Evolutionary conservation across 176 grass and related monocot genomes (phyloP), one percentile per base, ranked within the genome.

Genomic region (Hordeum marinum): DNA sequence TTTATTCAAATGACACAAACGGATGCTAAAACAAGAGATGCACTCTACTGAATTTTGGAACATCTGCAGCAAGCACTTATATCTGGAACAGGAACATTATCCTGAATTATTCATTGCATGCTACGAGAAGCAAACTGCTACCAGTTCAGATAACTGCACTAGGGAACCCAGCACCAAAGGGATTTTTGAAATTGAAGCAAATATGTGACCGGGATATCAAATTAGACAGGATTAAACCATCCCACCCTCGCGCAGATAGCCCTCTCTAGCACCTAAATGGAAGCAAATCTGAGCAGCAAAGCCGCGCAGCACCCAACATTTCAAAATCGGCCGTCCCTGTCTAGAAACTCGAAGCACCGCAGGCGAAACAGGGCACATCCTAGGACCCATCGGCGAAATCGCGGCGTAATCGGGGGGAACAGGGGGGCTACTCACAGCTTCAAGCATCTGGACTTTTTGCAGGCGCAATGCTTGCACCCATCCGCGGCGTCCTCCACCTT

Each of bases 381-480:
- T 41, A 6, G 63, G 8, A 52, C 54, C 24, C n/a, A 32, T 4
- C 72, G 82, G 34, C 57, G 73, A 57, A 90, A 79, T 58, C 27
- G 52, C 34, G 26, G 62, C 5, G 9, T 32, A 79, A 80, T 4
- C 18, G 7, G 26, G 36, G 57, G 32, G 8, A 52, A 24, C 80
- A 21, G 84, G 31, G n/a, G 42, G 68, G 0, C 0, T 75, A 31
- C 90, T 86, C 86, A 92, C 90, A 92, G 90, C 87, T 92, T 92
- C 87, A 92, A 35, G 80, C 90, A 92, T 86, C 84, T 92, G 68
- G 90, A 92, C 75, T 92, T 92, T 52, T 92, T 89, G 32, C 90
- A 92, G 87, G 87, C 84, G 84, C 90, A 92, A 89, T 89, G 87
- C 90, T 89, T 92, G 84, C 90, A 92, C 68, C 75, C 90, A 8